Base-by-base conservation (phyloP, 1,284 basidiomycete species). In the Puccinia triticina region DNA sequence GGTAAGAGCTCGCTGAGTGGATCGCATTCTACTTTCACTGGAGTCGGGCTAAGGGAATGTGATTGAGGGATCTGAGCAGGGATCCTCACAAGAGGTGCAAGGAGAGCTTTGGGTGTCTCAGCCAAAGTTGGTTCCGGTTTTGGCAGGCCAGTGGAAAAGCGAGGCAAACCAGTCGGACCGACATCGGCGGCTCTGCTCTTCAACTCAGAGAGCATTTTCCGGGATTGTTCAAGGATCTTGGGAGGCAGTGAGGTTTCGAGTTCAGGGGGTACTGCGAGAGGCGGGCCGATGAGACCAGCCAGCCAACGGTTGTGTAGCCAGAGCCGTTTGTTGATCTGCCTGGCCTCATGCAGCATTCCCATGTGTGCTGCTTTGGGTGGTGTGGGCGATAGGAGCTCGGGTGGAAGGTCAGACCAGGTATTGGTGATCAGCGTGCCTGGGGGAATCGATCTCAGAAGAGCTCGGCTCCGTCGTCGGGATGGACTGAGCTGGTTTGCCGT, bases 401-500 rank as follows among this genome's bases (percentile, higher is more conserved):
- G 64, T 26, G 77, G 64, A n/a, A 79, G 64, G 32, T 80, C 78
- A 29, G 78, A 72, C 78, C 78, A 80, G 29, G 59, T 61, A 46
- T 72, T 80, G 18, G 78, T 73, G 48, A 80, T 80, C 32, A 79
- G 50, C 18, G 77, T 67, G 43, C 50, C 59, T 32, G 78, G 78
- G 26, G 78, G 53, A 32, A 77, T 66, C n/a, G 76, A 66, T 43
- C 29, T 67, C 64, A 12, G 59, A 26, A 18, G 34, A 78, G n/a
- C 69, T 59, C 21, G 46, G 23, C 10, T 61, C 69, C 0, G 69
- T 66, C 48, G 46, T 14, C 2, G 23, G 0, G 18, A 32, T 66
- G 64, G n/a, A 23, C 29, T 61, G 69, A 21, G 84, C 78, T 91
- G 90, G 85, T 92, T 90, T 71, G 95, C 96, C 84, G 90, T 89